Percentiles rank a stretch among this genome's conserved stretches.
Evolutionary conservation across 2,329 filamentous ascomycete genomes (phyloP).

Genomic region (Tothia fuscella): DNA sequence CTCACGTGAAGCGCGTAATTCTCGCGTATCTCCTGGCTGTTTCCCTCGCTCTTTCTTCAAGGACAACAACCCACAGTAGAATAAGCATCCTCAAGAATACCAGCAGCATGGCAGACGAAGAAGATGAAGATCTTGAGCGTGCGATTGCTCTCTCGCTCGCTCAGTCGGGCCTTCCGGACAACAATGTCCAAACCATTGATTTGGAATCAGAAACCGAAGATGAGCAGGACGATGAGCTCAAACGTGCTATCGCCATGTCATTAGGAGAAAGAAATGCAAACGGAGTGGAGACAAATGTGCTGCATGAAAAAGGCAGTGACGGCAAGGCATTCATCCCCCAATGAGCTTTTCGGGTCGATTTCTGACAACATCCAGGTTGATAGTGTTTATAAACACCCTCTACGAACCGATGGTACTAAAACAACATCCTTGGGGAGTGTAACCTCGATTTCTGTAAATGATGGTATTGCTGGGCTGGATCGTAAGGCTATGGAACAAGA

Average conservation of each 20-base stretch:
- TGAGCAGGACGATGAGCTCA: slow-evolving; percentile 18
- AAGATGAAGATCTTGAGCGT: slow-evolving; percentile 14
- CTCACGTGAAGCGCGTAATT: too few species aligned
- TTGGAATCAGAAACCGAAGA: neutral
- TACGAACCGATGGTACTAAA: neutral
- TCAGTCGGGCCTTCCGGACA: too few species aligned
- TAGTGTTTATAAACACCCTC: neutral
- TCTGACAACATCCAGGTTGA: neutral
- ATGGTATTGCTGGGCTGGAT: slow-evolving; percentile 43
- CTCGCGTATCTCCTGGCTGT: too few species aligned
- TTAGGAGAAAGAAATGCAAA: slow-evolving; percentile 10
- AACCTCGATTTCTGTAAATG: neutral
- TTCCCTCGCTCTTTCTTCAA: too few species aligned
- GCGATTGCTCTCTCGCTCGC: slow-evolving; percentile 21
- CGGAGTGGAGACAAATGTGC: neutral
- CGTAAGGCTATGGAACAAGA: slow-evolving; percentile 79
- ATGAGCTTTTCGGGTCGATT: neutral
- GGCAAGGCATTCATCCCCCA: slow-evolving; percentile 7
- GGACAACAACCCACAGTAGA: too few species aligned
- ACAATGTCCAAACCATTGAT: neutral
- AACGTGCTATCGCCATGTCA: slow-evolving; percentile 20
- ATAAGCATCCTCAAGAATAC: too few species aligned
- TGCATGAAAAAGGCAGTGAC: neutral
- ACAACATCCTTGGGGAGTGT: neutral
- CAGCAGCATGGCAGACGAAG: too few species aligned